Evolutionary conservation across 768 basidiomycete species (phyloP), one percentile per base, ranked within the genome.

Genomic region (Mycena alexandri): DNA sequence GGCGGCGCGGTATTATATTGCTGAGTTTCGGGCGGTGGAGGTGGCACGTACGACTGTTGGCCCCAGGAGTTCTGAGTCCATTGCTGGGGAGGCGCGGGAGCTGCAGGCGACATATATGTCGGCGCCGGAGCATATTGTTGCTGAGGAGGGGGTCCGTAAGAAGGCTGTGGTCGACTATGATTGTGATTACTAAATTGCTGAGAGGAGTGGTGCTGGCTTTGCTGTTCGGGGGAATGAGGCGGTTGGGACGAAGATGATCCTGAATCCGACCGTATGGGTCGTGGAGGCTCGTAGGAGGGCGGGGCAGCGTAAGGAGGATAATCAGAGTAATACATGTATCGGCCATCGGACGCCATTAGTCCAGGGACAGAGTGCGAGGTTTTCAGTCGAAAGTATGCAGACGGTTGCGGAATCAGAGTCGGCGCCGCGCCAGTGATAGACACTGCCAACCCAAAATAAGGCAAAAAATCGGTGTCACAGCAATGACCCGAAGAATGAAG

Each of bases 221-320:
- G 67, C 51, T 68, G 67, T 25, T 33, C 62, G 19, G 67, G 67
- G 13, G 67, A 68, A 62, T 68, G 67, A 17, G 67, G 67, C 2
- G 67, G 62, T 24, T 68, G 67, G 41, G 67, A 68, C 16, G 67
- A 71, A 1, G 70, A 71, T 0, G 70, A 71, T 19, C 70, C 70
- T 21, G 70, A 71, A 44, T 71, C 60, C 6, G 70, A 68, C 46
- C 70, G 62, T 57, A 71, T 68, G 2, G 70, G 70, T 36, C 70
- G 70, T 9, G 56, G 70, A 16, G 52, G 59, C 53, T 71, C 54
- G 66, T 71, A 71, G 42, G 65, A 64, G 29, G 62, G 52, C 38
- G 36, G 58, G 29, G 66, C 42, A 42, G 52, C 61, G 63, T 71
- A 71, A 25, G 70, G 48, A 57, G 70, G 48, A 57, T 67, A 65